Percentiles rank a stretch among this genome's conserved stretches.
Evolutionary conservation across 495 filamentous ascomycete genomes (phyloP).

Genomic region (Aspergillus leporis): DNA sequence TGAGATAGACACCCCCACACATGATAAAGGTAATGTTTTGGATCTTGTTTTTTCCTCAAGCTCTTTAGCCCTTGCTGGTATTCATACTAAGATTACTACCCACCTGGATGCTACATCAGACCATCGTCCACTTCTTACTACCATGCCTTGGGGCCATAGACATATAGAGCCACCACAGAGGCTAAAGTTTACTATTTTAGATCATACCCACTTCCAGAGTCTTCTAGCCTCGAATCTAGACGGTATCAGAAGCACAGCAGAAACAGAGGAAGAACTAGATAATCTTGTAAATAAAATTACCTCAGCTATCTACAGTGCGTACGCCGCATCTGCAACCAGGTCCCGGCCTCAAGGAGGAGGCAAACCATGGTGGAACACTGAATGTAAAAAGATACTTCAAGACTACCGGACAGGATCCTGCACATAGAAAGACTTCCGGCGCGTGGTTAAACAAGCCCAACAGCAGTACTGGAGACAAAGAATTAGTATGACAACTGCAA

Average conservation of each 20-base stretch:
- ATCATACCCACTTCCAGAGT: too few relatives aligned
- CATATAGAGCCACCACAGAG: background rate
- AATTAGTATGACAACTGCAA: too few relatives aligned
- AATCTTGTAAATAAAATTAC: background rate
- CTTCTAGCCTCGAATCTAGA: background rate
- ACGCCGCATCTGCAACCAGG: conserved; percentile 1
- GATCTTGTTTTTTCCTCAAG: background rate
- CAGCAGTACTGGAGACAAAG: too few relatives aligned
- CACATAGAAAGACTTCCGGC: too few relatives aligned
- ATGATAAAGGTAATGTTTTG: background rate
- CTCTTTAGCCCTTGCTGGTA: too few relatives aligned
- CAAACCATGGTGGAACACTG: too few relatives aligned
- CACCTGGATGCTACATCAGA: background rate
- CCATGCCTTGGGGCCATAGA: too few relatives aligned
- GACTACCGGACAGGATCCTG: too few relatives aligned
- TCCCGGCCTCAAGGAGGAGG: too few relatives aligned
- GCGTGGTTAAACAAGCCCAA: too few relatives aligned
- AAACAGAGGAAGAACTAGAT: background rate
- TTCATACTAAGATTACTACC: background rate
- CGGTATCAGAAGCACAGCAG: background rate
- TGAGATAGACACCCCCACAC: background rate
- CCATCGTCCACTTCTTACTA: background rate
- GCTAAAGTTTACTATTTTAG: background rate
- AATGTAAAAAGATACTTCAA: too few relatives aligned
- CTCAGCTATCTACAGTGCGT: background rate